These are phyloP conservation scores for Leptodontidium sp. DNA, from an alignment of 2,329 filamentous ascomycete genomes.

Conservation along the genomic window DNA sequence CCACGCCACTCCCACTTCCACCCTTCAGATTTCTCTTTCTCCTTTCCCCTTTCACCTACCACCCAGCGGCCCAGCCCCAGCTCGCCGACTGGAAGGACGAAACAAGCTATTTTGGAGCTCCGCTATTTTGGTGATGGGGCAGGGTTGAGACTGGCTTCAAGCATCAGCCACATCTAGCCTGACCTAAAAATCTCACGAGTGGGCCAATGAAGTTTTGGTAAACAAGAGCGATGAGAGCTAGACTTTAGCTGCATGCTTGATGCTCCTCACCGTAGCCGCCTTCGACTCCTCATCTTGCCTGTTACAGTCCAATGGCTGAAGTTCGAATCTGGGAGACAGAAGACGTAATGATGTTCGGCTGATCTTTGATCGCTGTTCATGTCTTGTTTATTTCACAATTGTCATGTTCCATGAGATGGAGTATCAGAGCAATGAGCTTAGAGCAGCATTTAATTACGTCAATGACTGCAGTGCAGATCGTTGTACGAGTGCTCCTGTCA, in stretches of 20 bases:
- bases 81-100: neutral
- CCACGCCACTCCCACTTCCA: neutral
- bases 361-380: neutral
- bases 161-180: conserved; percentile 9
- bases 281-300: neutral
- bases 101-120: conserved; percentile 17
- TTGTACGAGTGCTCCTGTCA: neutral
- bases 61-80: neutral
- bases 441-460: neutral
- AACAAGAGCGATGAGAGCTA: neutral
- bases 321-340: neutral
- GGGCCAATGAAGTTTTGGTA: neutral
- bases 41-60: neutral
- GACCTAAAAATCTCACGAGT: neutral
- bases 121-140: conserved; percentile 8
- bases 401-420: neutral
- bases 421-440: neutral
- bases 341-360: neutral
- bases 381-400: neutral
- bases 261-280: neutral
- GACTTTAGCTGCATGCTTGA: neutral
- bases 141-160: conserved; percentile 8
- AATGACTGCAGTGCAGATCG: neutral
- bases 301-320: neutral
- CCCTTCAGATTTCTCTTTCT: neutral